These are phyloP conservation scores for Penicillium sp. DNA, from an alignment of 2,329 filamentous ascomycete genomes.

Conservation along the genomic window DNA sequence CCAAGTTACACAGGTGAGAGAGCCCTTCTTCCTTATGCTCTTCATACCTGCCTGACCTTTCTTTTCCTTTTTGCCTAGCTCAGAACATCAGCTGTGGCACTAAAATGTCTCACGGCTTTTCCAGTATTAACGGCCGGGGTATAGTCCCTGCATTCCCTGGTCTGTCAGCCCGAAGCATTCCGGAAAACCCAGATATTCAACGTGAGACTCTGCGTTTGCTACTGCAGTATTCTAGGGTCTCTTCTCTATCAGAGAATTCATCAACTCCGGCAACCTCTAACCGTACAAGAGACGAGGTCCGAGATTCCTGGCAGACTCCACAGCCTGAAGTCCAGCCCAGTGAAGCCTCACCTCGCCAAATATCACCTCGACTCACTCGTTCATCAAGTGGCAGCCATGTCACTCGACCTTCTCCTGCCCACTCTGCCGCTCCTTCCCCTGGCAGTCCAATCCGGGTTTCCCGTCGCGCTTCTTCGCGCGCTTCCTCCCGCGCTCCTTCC, in stretches of 20 bases:
- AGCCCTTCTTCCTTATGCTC: neutral
- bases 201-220: constrained; percentile 1
- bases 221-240: neutral
- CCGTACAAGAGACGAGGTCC: neutral
- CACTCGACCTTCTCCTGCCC: neutral
- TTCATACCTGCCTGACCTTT: neutral
- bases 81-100: neutral
- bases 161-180: constrained; percentile 1
- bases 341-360: neutral
- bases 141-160: constrained; percentile 2
- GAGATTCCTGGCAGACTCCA: neutral
- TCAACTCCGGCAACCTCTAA: neutral
- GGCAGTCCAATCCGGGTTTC: neutral
- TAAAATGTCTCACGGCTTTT: neutral
- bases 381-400: neutral
- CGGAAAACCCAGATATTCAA: constrained; percentile 1
- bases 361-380: neutral
- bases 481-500: neutral
- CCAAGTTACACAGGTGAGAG: neutral
- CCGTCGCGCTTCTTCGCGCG: neutral
- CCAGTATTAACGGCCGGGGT: neutral
- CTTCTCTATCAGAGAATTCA: neutral
- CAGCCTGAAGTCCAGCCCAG: neutral
- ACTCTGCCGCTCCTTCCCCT: neutral
- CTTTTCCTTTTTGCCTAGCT: neutral